These are phyloP conservation scores for Carex pumila DNA, from an alignment of 176 grass and related monocot genomes.

Conservation along the genomic window DNA sequence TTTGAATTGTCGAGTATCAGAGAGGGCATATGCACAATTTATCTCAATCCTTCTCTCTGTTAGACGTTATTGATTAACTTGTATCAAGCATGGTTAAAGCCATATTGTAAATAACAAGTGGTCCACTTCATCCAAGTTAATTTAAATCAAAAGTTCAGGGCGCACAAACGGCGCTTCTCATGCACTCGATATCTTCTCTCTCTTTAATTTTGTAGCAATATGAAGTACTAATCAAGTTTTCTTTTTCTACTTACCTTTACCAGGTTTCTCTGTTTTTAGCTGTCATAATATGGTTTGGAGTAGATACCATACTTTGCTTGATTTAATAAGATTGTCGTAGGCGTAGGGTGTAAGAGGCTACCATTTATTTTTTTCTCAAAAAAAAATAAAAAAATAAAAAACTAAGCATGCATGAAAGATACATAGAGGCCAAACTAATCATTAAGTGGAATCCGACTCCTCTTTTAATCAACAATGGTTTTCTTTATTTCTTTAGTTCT, in stretches of 20 bases:
- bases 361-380: neutral
- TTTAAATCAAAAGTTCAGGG: too few species aligned
- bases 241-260: neutral
- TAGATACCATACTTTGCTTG: neutral
- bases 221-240: too few species aligned
- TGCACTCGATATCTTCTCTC: too few species aligned
- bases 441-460: conserved; percentile 10
- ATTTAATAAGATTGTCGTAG: neutral
- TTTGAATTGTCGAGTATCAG: too few species aligned
- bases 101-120: too few species aligned
- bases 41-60: too few species aligned
- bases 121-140: too few species aligned
- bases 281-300: neutral
- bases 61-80: too few species aligned
- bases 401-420: neutral
- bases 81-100: too few species aligned
- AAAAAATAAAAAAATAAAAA: neutral
- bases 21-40: too few species aligned
- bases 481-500: neutral
- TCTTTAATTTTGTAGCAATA: too few species aligned
- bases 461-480: neutral
- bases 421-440: neutral
- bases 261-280: neutral
- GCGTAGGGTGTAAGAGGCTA: neutral
- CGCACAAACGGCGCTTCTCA: too few species aligned